Base-by-base conservation (phyloP, 306 rosid species). In the Dalbergia cochinchinensis region DNA sequence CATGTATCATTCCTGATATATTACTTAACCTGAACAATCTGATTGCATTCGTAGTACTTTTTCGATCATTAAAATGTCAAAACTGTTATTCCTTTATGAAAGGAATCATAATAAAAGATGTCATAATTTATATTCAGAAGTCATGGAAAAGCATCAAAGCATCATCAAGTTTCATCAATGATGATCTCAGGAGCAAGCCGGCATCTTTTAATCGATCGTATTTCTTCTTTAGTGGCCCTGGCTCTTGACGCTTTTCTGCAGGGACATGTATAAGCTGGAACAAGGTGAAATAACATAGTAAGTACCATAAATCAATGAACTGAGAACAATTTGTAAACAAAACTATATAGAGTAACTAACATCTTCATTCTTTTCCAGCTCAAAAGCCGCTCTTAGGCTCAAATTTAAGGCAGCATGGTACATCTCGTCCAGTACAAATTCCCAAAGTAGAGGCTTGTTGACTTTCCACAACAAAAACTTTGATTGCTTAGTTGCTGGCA, bases 91-190 rank as follows among this genome's bases (percentile, higher is more conserved):
- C 67, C n/a, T 47, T 10, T 1, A 53, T 12, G 13, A 65, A 65
- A 76, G 34, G 72, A 42, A 77, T 59, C 65, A 76, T 11, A 20
- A 58, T 58, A 51, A 70, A 16, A 39, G 71, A 3, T 18, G 22
- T 57, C 42, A 70, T 47, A 64, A 69, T 35, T 58, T 45, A 60
- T 65, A 39, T 42, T 92, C 86, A 92, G 76, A 94, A 92, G 83
- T 94, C 90, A 86, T 90, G 96, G 89, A 95, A 95, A 84, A 90
- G 98, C 99, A 92, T 95, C 16, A 92, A 58, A 45, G 96, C 90
- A 71, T 92, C 98, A 33, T 91, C 98, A 42, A 95, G 94, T 82
- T 91, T 91, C 91, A 91, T 47, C 65, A 92, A 76, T 5, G 97
- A 90, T 41, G 92, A 84, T 53, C 83, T 88, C 45, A 95, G 82